A percentile compares a stretch with the other conserved stretches of the same genome.
phyloP scores from a whole-genome alignment of 352 stramenopile species.

The Phytopythium chamaehyphon region DNA sequence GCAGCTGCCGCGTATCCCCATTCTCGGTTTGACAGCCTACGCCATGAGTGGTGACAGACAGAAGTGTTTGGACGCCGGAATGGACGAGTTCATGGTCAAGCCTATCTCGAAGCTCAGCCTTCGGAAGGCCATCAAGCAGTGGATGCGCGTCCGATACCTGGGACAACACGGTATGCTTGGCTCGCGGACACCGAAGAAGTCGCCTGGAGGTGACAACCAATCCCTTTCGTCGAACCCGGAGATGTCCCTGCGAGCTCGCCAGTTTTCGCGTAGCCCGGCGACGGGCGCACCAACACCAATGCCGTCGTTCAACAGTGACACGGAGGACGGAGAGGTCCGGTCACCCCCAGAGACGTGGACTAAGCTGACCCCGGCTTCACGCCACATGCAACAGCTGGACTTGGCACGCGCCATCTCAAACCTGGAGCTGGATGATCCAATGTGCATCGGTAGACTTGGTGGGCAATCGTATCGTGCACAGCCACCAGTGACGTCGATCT shows the following conservation, averaged over 20 bases:
- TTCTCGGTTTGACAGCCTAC: conserved; percentile 65
- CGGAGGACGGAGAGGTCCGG: conserved; percentile 16
- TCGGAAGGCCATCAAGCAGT: conserved; percentile 57
- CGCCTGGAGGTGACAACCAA: no score
- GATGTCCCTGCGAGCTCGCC: conserved; percentile 11
- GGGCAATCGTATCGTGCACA: conserved; percentile 24
- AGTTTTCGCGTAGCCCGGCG: no score
- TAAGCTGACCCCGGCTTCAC: conserved; percentile 49
- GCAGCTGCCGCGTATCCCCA: conserved; percentile 51
- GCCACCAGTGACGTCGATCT: conserved; percentile 58
- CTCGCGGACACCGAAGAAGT: neutral
- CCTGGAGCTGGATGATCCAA: conserved; percentile 71
- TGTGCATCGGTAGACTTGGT: conserved; percentile 51
- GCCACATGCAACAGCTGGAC: conserved; percentile 78
- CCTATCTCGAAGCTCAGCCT: conserved; percentile 67
- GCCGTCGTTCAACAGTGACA: conserved; percentile 21
- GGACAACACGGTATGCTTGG: neutral
- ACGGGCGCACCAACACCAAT: conserved; percentile 17
- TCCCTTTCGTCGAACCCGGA: conserved; percentile 7
- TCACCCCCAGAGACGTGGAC: conserved; percentile 11
- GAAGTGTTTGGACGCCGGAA: conserved; percentile 60
- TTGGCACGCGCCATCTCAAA: conserved; percentile 75
- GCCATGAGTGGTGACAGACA: conserved; percentile 75
- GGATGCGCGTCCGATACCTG: conserved; percentile 56
- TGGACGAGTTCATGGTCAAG: conserved; percentile 83